Percentiles rank a stretch among this genome's conserved stretches.
Conservation (phyloP, 176 grass and related monocot genomes). For the Triticum turgidum region DNA sequence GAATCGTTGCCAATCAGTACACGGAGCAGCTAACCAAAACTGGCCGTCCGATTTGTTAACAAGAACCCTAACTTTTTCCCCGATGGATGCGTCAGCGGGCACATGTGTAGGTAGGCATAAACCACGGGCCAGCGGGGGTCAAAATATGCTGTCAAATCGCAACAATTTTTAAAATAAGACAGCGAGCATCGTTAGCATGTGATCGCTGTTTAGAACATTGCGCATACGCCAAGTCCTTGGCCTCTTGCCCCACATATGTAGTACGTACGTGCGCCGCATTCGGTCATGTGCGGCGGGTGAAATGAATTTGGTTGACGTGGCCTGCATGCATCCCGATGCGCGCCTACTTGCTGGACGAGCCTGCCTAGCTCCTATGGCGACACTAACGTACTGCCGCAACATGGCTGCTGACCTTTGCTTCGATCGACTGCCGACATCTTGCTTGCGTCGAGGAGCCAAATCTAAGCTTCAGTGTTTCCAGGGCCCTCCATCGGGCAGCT, state of each 20-base stretch:
- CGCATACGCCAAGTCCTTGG: neutral
- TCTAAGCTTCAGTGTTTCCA: neutral
- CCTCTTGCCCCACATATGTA: neutral
- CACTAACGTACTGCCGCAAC: neutral
- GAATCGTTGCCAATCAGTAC: neutral
- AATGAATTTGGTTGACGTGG: neutral
- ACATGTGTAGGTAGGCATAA: neutral
- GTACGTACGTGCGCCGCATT: neutral
- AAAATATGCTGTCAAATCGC: neutral
- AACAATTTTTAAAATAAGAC: neutral
- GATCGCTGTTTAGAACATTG: neutral
- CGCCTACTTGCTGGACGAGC: neutral
- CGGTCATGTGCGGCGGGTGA: neutral
- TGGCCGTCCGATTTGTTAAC: constrained; percentile 4
- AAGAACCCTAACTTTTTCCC: neutral
- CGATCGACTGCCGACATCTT: constrained; percentile 7
- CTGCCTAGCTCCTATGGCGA: neutral
- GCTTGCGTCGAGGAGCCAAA: constrained; percentile 6
- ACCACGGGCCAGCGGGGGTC: neutral
- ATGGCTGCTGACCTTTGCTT: constrained; percentile 24
- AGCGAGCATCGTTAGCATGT: neutral
- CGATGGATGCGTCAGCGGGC: neutral
- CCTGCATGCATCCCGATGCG: constrained; percentile 25
- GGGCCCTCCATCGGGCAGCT: neutral
- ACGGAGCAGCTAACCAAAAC: neutral